phyloP scores from a whole-genome alignment of 1,139 yeast genomes.

The Blastobotrys apis region DNA sequence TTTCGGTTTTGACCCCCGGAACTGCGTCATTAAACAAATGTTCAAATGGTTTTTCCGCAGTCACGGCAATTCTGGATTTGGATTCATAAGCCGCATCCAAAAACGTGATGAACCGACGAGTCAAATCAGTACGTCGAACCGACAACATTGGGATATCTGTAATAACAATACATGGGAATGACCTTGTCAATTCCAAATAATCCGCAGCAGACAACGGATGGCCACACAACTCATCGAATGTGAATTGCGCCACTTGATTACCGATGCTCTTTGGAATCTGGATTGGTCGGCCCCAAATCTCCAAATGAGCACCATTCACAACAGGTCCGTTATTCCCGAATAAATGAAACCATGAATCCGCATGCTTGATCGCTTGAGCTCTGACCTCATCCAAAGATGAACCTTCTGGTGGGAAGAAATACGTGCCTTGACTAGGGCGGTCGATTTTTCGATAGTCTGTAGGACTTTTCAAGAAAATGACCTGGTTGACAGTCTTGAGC shows the following conservation, averaged over 20 bases:
- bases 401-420: slow-evolving; percentile 55
- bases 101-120: slow-evolving; percentile 87
- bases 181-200: slow-evolving; percentile 75
- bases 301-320: slow-evolving; percentile 40
- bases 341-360: slow-evolving; percentile 70
- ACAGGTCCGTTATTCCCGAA: slow-evolving; percentile 56
- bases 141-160: slow-evolving; percentile 90
- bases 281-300: slow-evolving; percentile 86
- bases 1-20: slow-evolving; percentile 31
- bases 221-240: slow-evolving; percentile 83
- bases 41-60: slow-evolving; percentile 80
- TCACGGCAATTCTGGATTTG: slow-evolving; percentile 80
- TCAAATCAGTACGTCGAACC: slow-evolving; percentile 71
- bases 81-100: slow-evolving; percentile 93
- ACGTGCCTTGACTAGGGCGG: slow-evolving; percentile 76
- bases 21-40: slow-evolving; percentile 73
- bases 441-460: slow-evolving; percentile 90
- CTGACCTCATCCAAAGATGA: slow-evolving; percentile 45
- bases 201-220: slow-evolving; percentile 93
- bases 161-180: slow-evolving; percentile 71
- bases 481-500: slow-evolving; percentile 68
- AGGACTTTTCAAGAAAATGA: slow-evolving; percentile 79
- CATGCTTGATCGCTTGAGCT: slow-evolving; percentile 58
- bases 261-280: slow-evolving; percentile 71
- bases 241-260: slow-evolving; percentile 81